Percentiles rank a stretch among this genome's conserved stretches.
Evolutionary conservation across 768 basidiomycete genomes (phyloP).

Genomic region (Clavulina sp.): DNA sequence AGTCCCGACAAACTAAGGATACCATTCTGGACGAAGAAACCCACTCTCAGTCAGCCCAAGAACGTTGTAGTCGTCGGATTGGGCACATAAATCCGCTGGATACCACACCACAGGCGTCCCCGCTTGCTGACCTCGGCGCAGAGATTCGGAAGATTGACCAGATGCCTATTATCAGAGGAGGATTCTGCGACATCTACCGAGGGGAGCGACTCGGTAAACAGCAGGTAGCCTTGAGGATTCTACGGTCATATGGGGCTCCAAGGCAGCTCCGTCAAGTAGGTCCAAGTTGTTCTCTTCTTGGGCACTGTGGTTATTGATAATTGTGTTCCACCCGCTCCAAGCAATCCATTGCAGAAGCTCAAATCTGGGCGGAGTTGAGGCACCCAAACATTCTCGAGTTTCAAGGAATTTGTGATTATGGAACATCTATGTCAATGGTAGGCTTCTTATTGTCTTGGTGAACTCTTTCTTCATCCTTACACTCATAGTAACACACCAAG

Average conservation of each 20-base stretch:
- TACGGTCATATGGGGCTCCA: conserved; percentile 4
- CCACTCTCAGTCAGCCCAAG: too few relatives aligned
- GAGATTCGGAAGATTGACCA: conserved; percentile 6
- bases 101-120: too few relatives aligned
- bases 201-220: conserved; percentile 8
- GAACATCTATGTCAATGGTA: conserved; percentile 2
- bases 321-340: too few relatives aligned
- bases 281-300: too few relatives aligned
- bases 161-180: conserved; percentile 9
- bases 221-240: conserved; percentile 9
- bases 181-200: conserved; percentile 10
- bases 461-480: background rate
- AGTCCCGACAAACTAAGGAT: too few relatives aligned
- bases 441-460: background rate
- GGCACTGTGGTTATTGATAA: too few relatives aligned
- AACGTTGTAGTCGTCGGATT: too few relatives aligned
- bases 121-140: conserved; percentile 8
- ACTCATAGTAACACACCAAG: background rate
- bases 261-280: background rate
- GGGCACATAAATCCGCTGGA: too few relatives aligned
- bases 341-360: conserved; percentile 8
- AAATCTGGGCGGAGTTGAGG: conserved; percentile 7
- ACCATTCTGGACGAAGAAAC: too few relatives aligned
- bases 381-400: conserved; percentile 11
- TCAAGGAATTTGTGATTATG: conserved; percentile 11